These are phyloP conservation scores for Moricandia moricandioides DNA, from an alignment of 345 rosid genomes.

Conservation along the genomic window DNA sequence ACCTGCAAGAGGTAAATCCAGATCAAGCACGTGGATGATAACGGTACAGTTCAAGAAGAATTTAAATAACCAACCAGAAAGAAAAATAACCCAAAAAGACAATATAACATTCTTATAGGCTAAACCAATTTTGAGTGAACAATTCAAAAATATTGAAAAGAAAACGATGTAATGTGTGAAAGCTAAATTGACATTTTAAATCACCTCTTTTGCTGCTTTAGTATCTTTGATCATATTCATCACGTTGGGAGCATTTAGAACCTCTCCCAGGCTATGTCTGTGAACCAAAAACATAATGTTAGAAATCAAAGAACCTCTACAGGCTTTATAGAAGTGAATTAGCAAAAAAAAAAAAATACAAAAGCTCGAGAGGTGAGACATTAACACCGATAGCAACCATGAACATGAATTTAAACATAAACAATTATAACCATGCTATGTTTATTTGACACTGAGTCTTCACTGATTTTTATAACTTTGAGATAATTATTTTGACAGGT, in stretches of 20 bases:
- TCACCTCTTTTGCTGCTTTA: slow-evolving; percentile 93
- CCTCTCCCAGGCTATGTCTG: slow-evolving; percentile 95
- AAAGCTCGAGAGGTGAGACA: neutral
- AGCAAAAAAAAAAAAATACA: slow-evolving; percentile 3
- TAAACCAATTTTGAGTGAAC: neutral
- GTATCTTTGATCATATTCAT: slow-evolving; percentile 93
- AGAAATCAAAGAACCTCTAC: neutral
- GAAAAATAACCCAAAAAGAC: neutral
- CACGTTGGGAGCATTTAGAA: slow-evolving; percentile 77
- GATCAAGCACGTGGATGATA: neutral
- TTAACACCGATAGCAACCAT: neutral
- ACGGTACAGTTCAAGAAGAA: neutral
- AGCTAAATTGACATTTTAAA: slow-evolving; percentile 4
- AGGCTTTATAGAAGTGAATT: neutral
- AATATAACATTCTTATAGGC: neutral
- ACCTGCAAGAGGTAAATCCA: slow-evolving; percentile 48
- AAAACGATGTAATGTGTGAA: neutral
- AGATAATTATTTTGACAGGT: neutral
- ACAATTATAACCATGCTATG: no score
- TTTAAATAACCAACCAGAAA: neutral
- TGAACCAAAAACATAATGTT: slow-evolving; percentile 8
- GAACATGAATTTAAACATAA: no score
- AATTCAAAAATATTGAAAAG: neutral
- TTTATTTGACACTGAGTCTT: no score
- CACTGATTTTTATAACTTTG: neutral